Evolutionary conservation across 306 rosid species (phyloP).

Genomic region (Rubus parviflorus): DNA sequence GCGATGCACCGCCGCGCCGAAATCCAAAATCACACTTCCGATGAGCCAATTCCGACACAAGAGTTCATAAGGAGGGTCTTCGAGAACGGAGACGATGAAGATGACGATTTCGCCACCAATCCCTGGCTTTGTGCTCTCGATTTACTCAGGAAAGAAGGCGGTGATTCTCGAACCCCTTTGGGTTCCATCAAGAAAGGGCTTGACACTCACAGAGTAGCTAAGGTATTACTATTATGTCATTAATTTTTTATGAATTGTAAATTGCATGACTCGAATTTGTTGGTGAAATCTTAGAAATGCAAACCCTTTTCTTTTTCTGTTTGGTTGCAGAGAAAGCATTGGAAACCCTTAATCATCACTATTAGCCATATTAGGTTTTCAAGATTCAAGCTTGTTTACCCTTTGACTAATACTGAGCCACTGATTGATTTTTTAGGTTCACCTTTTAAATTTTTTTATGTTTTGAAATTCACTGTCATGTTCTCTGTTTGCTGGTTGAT

Average conservation of each 20-base stretch:
- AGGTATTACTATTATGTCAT: slow-evolving; percentile 29
- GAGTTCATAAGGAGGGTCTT: slow-evolving; percentile 55
- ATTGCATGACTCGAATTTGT: not conserved
- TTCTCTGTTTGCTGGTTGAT: slow-evolving; percentile 8
- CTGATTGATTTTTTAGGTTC: not conserved
- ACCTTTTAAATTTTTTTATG: too few species aligned
- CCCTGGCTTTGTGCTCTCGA: slow-evolving; percentile 64
- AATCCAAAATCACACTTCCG: not conserved
- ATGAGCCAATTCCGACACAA: slow-evolving; percentile 58
- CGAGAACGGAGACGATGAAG: slow-evolving; percentile 37
- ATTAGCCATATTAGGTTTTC: too few species aligned
- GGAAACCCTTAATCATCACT: not conserved
- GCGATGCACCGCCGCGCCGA: slow-evolving; percentile 60
- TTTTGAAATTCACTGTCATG: not conserved
- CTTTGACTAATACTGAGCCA: not conserved
- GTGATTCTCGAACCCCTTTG: slow-evolving; percentile 34
- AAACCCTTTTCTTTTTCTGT: not conserved
- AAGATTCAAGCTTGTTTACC: not conserved
- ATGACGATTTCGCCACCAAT: slow-evolving; percentile 41
- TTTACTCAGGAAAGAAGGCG: slow-evolving; percentile 39
- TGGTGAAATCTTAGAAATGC: not conserved
- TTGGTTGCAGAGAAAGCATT: slow-evolving; percentile 8
- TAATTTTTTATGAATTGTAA: not conserved
- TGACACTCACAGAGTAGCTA: slow-evolving; percentile 31
- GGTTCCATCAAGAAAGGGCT: slow-evolving; percentile 48